phyloP scores from a whole-genome alignment of 768 basidiomycete genomes.

The Amanita muscaria region DNA sequence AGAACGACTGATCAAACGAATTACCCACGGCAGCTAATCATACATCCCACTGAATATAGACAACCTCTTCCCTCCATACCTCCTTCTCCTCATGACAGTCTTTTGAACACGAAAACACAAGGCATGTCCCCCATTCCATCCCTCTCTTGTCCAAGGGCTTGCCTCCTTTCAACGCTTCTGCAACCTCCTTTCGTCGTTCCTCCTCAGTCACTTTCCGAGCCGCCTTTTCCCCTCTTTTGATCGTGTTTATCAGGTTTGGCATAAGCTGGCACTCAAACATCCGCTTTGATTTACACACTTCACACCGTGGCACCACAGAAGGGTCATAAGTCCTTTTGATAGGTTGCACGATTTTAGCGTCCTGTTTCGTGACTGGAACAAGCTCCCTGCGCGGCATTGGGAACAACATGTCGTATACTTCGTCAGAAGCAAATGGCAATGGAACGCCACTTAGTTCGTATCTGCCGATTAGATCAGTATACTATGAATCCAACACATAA shows the following conservation, averaged over 20 bases:
- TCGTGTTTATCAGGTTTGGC: slow-evolving; percentile 83
- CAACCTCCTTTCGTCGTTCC: slow-evolving; percentile 57
- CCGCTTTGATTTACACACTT: slow-evolving; percentile 53
- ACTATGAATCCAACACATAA: not conserved
- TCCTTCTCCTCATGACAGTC: slow-evolving; percentile 60
- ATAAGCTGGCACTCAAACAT: slow-evolving; percentile 93
- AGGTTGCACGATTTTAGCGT: slow-evolving; percentile 44
- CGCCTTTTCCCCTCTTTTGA: slow-evolving; percentile 26
- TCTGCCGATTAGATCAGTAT: slow-evolving; percentile 29
- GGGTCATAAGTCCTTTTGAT: slow-evolving; percentile 48
- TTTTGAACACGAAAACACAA: slow-evolving; percentile 80
- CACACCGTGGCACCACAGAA: slow-evolving; percentile 51
- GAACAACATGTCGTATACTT: slow-evolving; percentile 67
- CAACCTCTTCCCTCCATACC: slow-evolving; percentile 68
- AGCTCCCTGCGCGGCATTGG: slow-evolving; percentile 38
- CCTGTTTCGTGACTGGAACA: slow-evolving; percentile 51
- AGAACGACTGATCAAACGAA: not conserved
- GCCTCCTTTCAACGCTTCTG: slow-evolving; percentile 41
- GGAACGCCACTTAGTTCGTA: slow-evolving; percentile 86
- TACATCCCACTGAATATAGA: slow-evolving; percentile 62
- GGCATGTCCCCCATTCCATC: slow-evolving; percentile 93
- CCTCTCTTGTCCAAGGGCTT: slow-evolving; percentile 29
- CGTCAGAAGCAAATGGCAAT: slow-evolving; percentile 77
- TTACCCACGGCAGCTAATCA: slow-evolving; percentile 3
- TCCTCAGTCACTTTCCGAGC: slow-evolving; percentile 46